A percentile compares a stretch with the other conserved stretches of the same genome.
phyloP scores from a whole-genome alignment of 306 rosid genomes.

The Citrullus colocynthis region DNA sequence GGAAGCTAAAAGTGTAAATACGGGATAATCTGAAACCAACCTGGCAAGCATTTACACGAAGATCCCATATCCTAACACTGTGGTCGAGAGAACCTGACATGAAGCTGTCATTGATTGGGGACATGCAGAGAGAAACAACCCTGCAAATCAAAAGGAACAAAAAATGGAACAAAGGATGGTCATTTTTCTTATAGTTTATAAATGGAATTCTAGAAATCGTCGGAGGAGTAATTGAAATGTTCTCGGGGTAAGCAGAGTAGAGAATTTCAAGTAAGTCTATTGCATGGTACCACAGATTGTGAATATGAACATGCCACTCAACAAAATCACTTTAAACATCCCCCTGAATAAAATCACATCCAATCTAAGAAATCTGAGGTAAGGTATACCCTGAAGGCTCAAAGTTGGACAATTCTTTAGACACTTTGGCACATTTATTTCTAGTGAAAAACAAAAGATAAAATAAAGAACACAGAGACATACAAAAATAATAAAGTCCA shows the following conservation, averaged over 20 bases:
- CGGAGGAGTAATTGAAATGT: neutral
- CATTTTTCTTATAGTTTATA: neutral
- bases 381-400: neutral
- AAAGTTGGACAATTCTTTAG: neutral
- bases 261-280: neutral
- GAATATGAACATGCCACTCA: neutral
- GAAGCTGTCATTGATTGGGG: slow-evolving; percentile 95
- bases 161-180: neutral
- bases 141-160: slow-evolving; percentile 18
- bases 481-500: no score
- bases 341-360: neutral
- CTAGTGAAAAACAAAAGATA: neutral
- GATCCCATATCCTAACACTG: slow-evolving; percentile 93
- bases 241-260: neutral
- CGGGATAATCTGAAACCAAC: slow-evolving; percentile 24
- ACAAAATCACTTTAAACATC: neutral
- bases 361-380: neutral
- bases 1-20: neutral
- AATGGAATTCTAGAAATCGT: neutral
- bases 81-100: slow-evolving; percentile 97
- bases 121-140: slow-evolving; percentile 94
- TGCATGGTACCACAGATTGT: neutral
- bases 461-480: neutral
- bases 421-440: neutral
- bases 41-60: slow-evolving; percentile 97